These are phyloP conservation scores for Yarrowia phangngaensis DNA, from an alignment of 805 yeast genomes.

Conservation along the genomic window DNA sequence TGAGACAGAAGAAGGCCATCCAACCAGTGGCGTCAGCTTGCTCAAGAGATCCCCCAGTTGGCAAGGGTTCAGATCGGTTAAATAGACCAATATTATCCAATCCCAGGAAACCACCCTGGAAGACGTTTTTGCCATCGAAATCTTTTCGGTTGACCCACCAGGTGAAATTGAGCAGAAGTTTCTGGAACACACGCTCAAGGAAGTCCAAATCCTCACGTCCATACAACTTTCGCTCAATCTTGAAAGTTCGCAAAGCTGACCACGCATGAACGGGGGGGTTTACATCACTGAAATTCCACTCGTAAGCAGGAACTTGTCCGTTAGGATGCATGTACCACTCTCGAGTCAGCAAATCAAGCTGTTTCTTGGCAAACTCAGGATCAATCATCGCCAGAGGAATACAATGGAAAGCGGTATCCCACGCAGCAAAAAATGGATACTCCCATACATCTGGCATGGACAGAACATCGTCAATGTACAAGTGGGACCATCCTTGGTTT, in stretches of 20 bases:
- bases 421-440: conserved; percentile 92
- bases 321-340: conserved; percentile 98
- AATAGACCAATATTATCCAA: conserved; percentile 89
- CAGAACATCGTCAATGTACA: conserved; percentile 80
- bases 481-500: conserved; percentile 82
- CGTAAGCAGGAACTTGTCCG: conserved; percentile 96
- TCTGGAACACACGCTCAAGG: conserved; percentile 89
- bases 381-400: conserved; percentile 90
- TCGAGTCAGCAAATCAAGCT: conserved; percentile 76
- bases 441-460: conserved; percentile 96
- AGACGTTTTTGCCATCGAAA: conserved; percentile 77
- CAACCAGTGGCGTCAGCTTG: conserved; percentile 97
- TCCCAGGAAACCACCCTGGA: conserved; percentile 93
- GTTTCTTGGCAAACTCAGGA: conserved; percentile 86
- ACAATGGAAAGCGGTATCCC: conserved; percentile 97
- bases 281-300: conserved; percentile 94
- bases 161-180: conserved; percentile 79
- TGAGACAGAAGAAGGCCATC: conserved; percentile 91
- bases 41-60: conserved; percentile 84
- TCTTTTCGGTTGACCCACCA: conserved; percentile 98
- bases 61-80: conserved; percentile 87
- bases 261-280: conserved; percentile 97
- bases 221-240: conserved; percentile 79
- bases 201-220: conserved; percentile 78
- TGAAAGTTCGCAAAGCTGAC: conserved; percentile 84